phyloP scores from a whole-genome alignment of 129 eudicot species.

The Silybum marianum region DNA sequence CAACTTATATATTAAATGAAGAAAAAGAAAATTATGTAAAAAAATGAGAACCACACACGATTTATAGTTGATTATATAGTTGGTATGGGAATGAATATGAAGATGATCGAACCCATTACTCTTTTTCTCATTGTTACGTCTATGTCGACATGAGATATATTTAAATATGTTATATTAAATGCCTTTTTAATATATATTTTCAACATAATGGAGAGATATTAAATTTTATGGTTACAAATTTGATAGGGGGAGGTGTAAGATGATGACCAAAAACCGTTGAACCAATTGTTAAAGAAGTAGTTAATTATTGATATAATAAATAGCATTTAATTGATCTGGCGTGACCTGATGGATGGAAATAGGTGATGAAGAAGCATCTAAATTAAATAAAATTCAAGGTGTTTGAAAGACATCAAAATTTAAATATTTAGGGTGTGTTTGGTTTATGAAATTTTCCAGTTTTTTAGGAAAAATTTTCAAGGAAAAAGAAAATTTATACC shows the following conservation, averaged over 20 bases:
- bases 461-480: too few relatives aligned
- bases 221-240: background rate
- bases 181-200: too few relatives aligned
- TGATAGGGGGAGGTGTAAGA: background rate
- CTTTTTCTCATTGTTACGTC: background rate
- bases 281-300: background rate
- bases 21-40: too few relatives aligned
- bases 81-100: background rate
- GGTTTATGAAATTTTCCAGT: too few relatives aligned
- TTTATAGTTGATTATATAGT: background rate
- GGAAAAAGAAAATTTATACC: too few relatives aligned
- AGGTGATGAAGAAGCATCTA: background rate
- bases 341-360: background rate
- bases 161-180: too few relatives aligned
- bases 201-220: background rate
- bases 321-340: background rate
- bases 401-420: too few relatives aligned
- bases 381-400: too few relatives aligned
- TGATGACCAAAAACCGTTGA: background rate
- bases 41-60: background rate
- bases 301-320: background rate
- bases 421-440: too few relatives aligned
- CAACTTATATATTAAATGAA: too few relatives aligned
- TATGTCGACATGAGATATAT: background rate
- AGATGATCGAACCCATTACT: background rate